phyloP scores from a whole-genome alignment of 2,329 filamentous ascomycete species.

The Alternaria ethzedia region DNA sequence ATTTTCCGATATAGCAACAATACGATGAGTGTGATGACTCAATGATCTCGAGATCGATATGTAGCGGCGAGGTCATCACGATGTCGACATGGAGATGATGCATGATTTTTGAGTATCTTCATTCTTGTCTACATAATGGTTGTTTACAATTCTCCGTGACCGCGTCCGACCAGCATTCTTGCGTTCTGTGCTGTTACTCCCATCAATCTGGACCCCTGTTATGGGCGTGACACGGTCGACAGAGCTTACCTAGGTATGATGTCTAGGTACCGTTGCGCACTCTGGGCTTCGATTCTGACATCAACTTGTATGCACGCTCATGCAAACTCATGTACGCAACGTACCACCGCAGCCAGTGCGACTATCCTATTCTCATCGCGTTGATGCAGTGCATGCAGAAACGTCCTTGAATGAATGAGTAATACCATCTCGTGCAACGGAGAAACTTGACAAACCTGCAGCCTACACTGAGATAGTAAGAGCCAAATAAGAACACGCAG shows the following conservation, averaged over 20 bases:
- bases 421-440: background rate
- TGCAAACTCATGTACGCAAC: background rate
- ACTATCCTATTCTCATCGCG: background rate
- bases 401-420: too few species aligned
- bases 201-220: too few species aligned
- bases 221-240: too few species aligned
- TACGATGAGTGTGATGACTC: background rate
- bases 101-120: too few species aligned
- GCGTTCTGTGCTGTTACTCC: too few species aligned
- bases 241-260: too few species aligned
- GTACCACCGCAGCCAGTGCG: background rate
- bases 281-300: too few species aligned
- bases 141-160: too few species aligned
- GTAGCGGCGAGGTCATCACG: background rate
- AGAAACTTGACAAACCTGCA: background rate
- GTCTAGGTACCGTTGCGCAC: too few species aligned
- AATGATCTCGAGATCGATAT: background rate
- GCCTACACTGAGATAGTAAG: accelerated
- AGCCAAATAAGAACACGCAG: background rate
- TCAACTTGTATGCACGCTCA: background rate
- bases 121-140: too few species aligned
- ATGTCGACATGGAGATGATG: background rate
- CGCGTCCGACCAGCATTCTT: too few species aligned
- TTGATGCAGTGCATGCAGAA: too few species aligned
- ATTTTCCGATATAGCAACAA: background rate